Evolutionary conservation across 2,329 filamentous ascomycete genomes (phyloP).

Genomic region (Curvularia spicifera): DNA sequence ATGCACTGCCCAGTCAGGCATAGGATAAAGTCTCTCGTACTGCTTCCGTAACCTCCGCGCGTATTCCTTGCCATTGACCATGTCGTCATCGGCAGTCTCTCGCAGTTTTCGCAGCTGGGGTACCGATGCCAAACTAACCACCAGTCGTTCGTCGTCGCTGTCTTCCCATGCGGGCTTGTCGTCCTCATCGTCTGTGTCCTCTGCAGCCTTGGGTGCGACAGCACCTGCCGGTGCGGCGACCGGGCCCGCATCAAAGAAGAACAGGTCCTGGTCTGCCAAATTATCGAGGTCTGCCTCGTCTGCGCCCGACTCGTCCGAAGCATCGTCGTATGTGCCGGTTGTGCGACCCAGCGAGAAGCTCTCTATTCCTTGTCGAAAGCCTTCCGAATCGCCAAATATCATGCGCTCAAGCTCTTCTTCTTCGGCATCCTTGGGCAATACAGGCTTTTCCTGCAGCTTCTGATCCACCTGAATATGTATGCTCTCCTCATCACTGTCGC

Average conservation of each 20-base stretch:
- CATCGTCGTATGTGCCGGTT: constrained; percentile 34
- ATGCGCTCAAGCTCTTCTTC: constrained; percentile 87
- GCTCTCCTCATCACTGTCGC: constrained; percentile 29
- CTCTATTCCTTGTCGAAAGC: constrained; percentile 78
- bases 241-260: constrained; percentile 77
- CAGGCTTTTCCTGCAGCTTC: constrained; percentile 32
- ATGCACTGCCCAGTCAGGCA: constrained; percentile 66
- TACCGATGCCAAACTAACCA: constrained; percentile 79
- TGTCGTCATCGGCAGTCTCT: constrained; percentile 79
- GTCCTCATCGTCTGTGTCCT: constrained; percentile 48
- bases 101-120: constrained; percentile 83
- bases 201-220: constrained; percentile 50
- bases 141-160: constrained; percentile 89
- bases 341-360: constrained; percentile 56
- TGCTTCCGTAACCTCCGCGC: constrained; percentile 79
- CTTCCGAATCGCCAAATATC: constrained; percentile 85
- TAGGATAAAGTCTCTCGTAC: constrained; percentile 68
- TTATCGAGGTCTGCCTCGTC: constrained; percentile 61
- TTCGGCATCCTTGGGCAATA: constrained; percentile 73
- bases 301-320: constrained; percentile 56
- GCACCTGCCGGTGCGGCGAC: constrained; percentile 51
- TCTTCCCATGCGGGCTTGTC: constrained; percentile 80
- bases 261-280: constrained; percentile 80
- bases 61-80: constrained; percentile 88
- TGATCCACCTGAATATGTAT: constrained; percentile 29